These are phyloP conservation scores for Aphanomyces stellatus DNA, from an alignment of 352 stramenopile species.

Conservation along the genomic window DNA sequence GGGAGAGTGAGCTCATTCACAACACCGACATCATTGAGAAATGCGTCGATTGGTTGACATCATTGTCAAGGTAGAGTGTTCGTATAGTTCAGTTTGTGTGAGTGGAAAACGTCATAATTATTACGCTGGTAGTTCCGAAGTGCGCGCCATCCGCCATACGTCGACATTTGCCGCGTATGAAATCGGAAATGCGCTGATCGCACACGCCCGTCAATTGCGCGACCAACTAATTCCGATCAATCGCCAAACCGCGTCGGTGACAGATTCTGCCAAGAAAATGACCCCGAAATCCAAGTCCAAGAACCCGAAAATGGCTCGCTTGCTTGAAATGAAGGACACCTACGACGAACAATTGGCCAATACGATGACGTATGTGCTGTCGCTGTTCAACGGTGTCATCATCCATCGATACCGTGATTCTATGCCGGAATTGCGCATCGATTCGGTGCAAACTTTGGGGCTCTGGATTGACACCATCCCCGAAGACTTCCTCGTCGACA, in stretches of 20 bases:
- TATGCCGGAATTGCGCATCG: constrained; percentile 85
- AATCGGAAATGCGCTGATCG: constrained; percentile 55
- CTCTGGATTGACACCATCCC: constrained; percentile 79
- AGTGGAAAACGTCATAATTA: background rate
- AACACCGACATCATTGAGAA: constrained; percentile 47
- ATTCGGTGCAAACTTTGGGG: constrained; percentile 73
- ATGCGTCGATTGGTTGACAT: constrained; percentile 75
- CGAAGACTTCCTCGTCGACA: constrained; percentile 88
- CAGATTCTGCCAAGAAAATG: constrained; percentile 34
- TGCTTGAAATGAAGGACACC: constrained; percentile 59
- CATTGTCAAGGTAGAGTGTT: constrained; percentile 49
- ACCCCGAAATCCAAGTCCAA: constrained; percentile 25
- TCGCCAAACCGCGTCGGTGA: constrained; percentile 59
- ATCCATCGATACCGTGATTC: constrained; percentile 87
- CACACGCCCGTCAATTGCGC: constrained; percentile 35
- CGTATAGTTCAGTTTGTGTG: background rate
- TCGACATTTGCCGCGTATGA: constrained; percentile 58
- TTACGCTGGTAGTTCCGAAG: constrained; percentile 43
- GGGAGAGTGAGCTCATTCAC: constrained; percentile 76
- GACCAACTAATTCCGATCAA: constrained; percentile 60
- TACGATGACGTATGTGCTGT: constrained; percentile 47
- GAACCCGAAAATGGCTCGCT: constrained; percentile 8
- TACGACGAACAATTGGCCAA: constrained; percentile 54
- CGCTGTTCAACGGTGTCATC: constrained; percentile 67
- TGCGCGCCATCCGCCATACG: constrained; percentile 75